Conservation (phyloP, 2,329 filamentous ascomycete species). For the Cladosporium colombiae region DNA sequence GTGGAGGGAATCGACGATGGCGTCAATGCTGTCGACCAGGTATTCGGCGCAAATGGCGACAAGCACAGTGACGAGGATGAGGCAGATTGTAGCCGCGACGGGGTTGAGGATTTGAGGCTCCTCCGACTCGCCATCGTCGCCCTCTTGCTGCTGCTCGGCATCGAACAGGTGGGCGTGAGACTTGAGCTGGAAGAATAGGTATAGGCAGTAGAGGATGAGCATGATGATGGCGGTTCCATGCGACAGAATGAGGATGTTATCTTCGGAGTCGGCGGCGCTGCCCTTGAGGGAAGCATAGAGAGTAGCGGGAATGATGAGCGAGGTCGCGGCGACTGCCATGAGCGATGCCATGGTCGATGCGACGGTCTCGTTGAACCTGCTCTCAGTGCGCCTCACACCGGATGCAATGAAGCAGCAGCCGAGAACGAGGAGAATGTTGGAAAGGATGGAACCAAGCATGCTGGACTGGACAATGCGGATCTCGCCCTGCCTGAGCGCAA, state of each 20-base stretch:
- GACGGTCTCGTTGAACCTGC: slow-evolving; percentile 69
- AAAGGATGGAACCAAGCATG: slow-evolving; percentile 94
- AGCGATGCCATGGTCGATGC: slow-evolving; percentile 73
- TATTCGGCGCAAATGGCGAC: slow-evolving; percentile 56
- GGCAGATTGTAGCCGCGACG: slow-evolving; percentile 46
- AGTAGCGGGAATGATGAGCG: slow-evolving; percentile 55
- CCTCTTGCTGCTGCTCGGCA: slow-evolving; percentile 37
- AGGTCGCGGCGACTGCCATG: slow-evolving; percentile 58
- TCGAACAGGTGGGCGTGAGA: slow-evolving; percentile 52
- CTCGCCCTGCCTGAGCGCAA: slow-evolving; percentile 80
- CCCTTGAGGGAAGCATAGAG: slow-evolving; percentile 50
- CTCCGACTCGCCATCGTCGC: slow-evolving; percentile 34
- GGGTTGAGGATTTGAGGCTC: slow-evolving; percentile 48
- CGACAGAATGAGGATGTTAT: slow-evolving; percentile 52
- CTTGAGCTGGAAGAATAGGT: slow-evolving; percentile 58
- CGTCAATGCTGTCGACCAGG: slow-evolving; percentile 57
- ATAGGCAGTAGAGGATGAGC: slow-evolving; percentile 55
- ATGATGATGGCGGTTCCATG: slow-evolving; percentile 57
- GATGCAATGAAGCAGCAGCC: slow-evolving; percentile 57
- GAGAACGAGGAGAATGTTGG: slow-evolving; percentile 80
- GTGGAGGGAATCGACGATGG: slow-evolving; percentile 52
- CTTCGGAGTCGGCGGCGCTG: slow-evolving; percentile 44
- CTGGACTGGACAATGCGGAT: slow-evolving; percentile 97
- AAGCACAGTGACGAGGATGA: slow-evolving; percentile 51
- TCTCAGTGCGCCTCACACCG: slow-evolving; percentile 47